Conservation (phyloP, 2,329 filamentous ascomycete species). For the Fusarium sp. region DNA sequence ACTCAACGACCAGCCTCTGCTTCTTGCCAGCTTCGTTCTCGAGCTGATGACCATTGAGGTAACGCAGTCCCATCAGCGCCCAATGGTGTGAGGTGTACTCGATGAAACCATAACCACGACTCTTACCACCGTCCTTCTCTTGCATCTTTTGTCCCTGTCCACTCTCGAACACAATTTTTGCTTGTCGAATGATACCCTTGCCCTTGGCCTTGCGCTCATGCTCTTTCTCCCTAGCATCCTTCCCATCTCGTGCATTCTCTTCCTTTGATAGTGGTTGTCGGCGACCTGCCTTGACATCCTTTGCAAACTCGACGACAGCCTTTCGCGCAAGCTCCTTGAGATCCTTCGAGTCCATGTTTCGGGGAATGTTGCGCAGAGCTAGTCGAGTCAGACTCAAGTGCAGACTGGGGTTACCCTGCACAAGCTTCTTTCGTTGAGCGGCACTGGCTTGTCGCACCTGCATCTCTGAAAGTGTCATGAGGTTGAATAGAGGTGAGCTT, state of each 20-base stretch:
- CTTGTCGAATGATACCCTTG: slow-evolving; percentile 88
- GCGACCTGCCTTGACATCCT: slow-evolving; percentile 82
- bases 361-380: slow-evolving; percentile 90
- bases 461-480: slow-evolving; percentile 81
- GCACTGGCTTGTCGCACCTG: slow-evolving; percentile 89
- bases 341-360: slow-evolving; percentile 84
- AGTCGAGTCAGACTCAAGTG: slow-evolving; percentile 91
- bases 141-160: slow-evolving; percentile 84
- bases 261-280: slow-evolving; percentile 88
- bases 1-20: slow-evolving; percentile 92
- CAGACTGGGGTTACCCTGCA: slow-evolving; percentile 89
- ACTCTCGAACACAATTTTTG: slow-evolving; percentile 94
- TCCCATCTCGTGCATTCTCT: slow-evolving; percentile 82
- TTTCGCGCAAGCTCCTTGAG: slow-evolving; percentile 91
- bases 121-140: slow-evolving; percentile 82
- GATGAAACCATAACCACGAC: slow-evolving; percentile 95
- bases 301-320: slow-evolving; percentile 94
- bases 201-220: slow-evolving; percentile 81
- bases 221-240: slow-evolving; percentile 85
- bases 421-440: slow-evolving; percentile 87
- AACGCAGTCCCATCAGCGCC: slow-evolving; percentile 93
- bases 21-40: slow-evolving; percentile 77
- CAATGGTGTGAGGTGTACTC: slow-evolving; percentile 95
- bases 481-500: slow-evolving; percentile 81
- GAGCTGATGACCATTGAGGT: slow-evolving; percentile 83